Base-by-base conservation (phyloP, 441 rosid genomes). In the Raphanus hybrid region DNA sequence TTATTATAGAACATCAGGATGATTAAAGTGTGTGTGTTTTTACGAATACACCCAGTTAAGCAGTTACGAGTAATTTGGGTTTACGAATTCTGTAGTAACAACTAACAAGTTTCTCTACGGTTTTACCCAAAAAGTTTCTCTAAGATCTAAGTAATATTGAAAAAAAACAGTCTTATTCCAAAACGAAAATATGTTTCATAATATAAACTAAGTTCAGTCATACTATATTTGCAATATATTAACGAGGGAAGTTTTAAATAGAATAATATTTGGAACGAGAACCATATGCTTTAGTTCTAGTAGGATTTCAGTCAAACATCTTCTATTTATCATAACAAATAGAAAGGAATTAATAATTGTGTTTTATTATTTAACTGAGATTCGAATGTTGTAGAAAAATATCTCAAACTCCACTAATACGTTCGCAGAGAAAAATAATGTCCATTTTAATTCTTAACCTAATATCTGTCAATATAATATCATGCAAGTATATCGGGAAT, bases 401-500 rank as follows among this genome's bases (percentile, higher is more conserved):
- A 32, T 11, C 63, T 45, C n/a, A 34, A 50, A 12, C 2, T 50
- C 34, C 11, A 57, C 10, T 48, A 64, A 64, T 73, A 55, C 59
- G 5, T 58, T 66, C 10, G 65, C 67, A 65, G 12, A 29, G 60
- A 14, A 74, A 10, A 23, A 23, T 23, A 23, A 66, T 41, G 71
- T 66, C 48, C 32, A 66, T 55, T 39, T 39, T 23, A 0, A 0
- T 57, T 66, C 60, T 41, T 59, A 60, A 34, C 15, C 1, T 67
- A 27, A 9, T 27, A 16, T 57, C 58, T 6, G 58, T 52, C 26
- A 52, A 41, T 41, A 50, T 68, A 45, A 68, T 34, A 66, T 41
- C 48, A 20, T 43, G 61, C 64, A 43, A 29, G 37, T 59, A 57
- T 43, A 37, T 29, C 64, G 66, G 65, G 57, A 55, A 66, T 39